These are phyloP conservation scores for Erodium moschatum DNA, from an alignment of 441 rosid genomes.

Conservation along the genomic window DNA sequence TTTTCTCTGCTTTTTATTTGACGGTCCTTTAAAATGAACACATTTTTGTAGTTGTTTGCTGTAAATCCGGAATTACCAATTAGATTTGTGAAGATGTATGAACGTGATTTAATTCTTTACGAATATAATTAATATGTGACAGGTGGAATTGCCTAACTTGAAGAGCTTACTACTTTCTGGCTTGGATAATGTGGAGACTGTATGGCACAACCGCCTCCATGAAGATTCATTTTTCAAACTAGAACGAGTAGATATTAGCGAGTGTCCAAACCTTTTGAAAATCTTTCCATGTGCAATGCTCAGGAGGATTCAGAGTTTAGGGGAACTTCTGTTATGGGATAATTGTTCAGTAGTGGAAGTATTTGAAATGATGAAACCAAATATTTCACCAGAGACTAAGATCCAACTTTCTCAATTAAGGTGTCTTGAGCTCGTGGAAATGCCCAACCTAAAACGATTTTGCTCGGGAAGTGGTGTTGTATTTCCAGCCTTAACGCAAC, in stretches of 20 bases:
- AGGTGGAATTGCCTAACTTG: neutral
- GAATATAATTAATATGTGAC: neutral
- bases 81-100: too few species aligned
- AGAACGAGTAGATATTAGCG: neutral
- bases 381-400: neutral
- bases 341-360: slow-evolving; percentile 11
- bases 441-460: too few species aligned
- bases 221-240: neutral
- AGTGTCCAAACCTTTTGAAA: neutral
- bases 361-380: neutral
- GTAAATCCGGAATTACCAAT: too few species aligned
- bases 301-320: slow-evolving; percentile 10
- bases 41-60: too few species aligned
- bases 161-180: neutral
- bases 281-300: slow-evolving; percentile 13
- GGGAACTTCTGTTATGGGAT: neutral
- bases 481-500: neutral
- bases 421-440: too few species aligned
- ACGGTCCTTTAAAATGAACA: too few species aligned
- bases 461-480: neutral
- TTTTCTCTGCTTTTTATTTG: too few species aligned
- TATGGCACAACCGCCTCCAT: neutral
- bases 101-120: too few species aligned
- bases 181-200: neutral
- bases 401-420: neutral